Conservation (phyloP, 1,284 basidiomycete genomes). For the Chiua sp. region DNA sequence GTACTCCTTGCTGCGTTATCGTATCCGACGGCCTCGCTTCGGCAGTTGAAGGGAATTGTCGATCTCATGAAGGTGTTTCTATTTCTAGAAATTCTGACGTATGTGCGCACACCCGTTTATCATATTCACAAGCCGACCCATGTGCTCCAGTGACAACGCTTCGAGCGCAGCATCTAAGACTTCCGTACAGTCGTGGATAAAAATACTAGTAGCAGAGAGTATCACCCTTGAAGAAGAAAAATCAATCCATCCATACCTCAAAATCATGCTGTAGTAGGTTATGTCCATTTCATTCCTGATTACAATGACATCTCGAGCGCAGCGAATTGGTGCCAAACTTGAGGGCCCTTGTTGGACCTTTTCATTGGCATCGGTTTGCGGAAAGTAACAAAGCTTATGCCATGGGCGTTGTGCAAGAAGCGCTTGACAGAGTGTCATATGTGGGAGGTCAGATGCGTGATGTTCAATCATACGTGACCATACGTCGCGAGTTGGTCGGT, state of each 20-base stretch:
- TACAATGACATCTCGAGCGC: background rate
- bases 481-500: slow-evolving; percentile 34
- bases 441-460: slow-evolving; percentile 12
- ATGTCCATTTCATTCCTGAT: too few relatives aligned
- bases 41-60: slow-evolving; percentile 29
- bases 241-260: too few relatives aligned
- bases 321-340: slow-evolving; percentile 32
- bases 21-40: slow-evolving; percentile 28
- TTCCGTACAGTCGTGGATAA: slow-evolving; percentile 10
- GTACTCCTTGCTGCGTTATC: slow-evolving; percentile 31
- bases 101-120: background rate
- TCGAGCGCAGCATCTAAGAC: slow-evolving; percentile 21
- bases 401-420: slow-evolving; percentile 28
- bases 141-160: slow-evolving; percentile 21
- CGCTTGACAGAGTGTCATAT: slow-evolving; percentile 31
- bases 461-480: slow-evolving; percentile 32
- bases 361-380: slow-evolving; percentile 36
- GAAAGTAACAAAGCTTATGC: slow-evolving; percentile 21
- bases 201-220: too few relatives aligned
- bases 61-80: slow-evolving; percentile 37
- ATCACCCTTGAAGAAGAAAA: too few relatives aligned
- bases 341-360: slow-evolving; percentile 27
- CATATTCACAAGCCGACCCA: background rate
- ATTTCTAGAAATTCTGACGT: slow-evolving; percentile 38
- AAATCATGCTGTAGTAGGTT: too few relatives aligned